These are phyloP conservation scores for Hypoxylon sp. DNA, from an alignment of 2,329 filamentous ascomycete genomes.

Conservation along the genomic window DNA sequence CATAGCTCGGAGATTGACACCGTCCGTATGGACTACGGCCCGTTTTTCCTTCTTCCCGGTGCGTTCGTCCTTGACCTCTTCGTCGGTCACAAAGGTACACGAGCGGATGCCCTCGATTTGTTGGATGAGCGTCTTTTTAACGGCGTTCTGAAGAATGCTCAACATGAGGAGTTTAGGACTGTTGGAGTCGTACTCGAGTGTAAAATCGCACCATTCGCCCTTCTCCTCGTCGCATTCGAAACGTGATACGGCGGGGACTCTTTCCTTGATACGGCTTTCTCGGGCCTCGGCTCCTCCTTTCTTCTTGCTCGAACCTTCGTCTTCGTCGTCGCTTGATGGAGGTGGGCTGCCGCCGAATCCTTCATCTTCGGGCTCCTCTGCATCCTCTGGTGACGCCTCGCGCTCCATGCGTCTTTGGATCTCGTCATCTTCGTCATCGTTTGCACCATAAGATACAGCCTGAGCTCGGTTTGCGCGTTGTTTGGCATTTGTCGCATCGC, in stretches of 20 bases:
- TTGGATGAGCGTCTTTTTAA: constrained; percentile 84
- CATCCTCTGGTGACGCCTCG: constrained; percentile 67
- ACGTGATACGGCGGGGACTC: constrained; percentile 73
- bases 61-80: constrained; percentile 62
- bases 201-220: constrained; percentile 82
- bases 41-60: constrained; percentile 64
- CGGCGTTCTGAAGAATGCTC: constrained; percentile 84
- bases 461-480: constrained; percentile 80
- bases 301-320: constrained; percentile 53
- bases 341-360: constrained; percentile 63
- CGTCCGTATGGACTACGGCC: constrained; percentile 78
- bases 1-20: constrained; percentile 91
- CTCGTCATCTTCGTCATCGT: constrained; percentile 89
- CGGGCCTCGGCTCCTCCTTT: constrained; percentile 57
- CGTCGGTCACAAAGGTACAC: constrained; percentile 74
- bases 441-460: constrained; percentile 88
- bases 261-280: constrained; percentile 72
- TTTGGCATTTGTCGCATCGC: constrained; percentile 81
- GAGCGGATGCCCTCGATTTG: constrained; percentile 81
- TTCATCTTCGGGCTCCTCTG: constrained; percentile 69
- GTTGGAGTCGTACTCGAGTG: constrained; percentile 81
- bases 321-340: constrained; percentile 55
- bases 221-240: constrained; percentile 83
- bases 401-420: constrained; percentile 73
- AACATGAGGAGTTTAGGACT: constrained; percentile 95